Conservation (phyloP, 768 basidiomycete genomes). For the Rhizopogon sp. region DNA sequence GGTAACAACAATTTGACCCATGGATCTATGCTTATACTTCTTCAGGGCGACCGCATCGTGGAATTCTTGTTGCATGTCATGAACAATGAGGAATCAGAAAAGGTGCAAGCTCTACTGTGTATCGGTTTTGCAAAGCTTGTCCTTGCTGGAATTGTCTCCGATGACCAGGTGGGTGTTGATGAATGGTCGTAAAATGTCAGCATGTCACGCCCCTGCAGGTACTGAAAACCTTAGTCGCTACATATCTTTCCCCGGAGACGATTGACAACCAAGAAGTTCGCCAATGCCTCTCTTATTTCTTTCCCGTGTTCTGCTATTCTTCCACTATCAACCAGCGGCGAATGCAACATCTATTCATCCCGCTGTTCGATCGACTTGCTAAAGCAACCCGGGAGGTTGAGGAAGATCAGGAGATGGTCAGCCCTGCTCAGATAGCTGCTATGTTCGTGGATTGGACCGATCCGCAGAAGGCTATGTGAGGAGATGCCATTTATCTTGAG, state of each 20-base stretch:
- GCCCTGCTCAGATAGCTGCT: constrained; percentile 66
- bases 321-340: constrained; percentile 63
- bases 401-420: constrained; percentile 69
- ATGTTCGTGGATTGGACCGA: constrained; percentile 89
- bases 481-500: constrained; percentile 15
- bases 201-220: constrained; percentile 26
- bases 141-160: constrained; percentile 67
- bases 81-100: constrained; percentile 49
- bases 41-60: constrained; percentile 52
- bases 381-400: constrained; percentile 59
- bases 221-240: constrained; percentile 42
- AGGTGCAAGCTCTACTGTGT: constrained; percentile 67
- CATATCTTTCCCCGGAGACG: constrained; percentile 80
- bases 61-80: constrained; percentile 60
- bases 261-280: constrained; percentile 76
- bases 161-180: constrained; percentile 51
- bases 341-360: constrained; percentile 70
- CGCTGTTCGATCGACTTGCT: constrained; percentile 58
- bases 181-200: not conserved
- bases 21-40: not conserved
- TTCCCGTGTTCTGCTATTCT: constrained; percentile 85
- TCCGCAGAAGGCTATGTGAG: constrained; percentile 63
- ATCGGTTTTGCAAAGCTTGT: constrained; percentile 86
- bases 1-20: constrained; percentile 2
- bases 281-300: constrained; percentile 84